Base-by-base conservation (phyloP, 176 grass and related monocot genomes). In the Phragmites australis region DNA sequence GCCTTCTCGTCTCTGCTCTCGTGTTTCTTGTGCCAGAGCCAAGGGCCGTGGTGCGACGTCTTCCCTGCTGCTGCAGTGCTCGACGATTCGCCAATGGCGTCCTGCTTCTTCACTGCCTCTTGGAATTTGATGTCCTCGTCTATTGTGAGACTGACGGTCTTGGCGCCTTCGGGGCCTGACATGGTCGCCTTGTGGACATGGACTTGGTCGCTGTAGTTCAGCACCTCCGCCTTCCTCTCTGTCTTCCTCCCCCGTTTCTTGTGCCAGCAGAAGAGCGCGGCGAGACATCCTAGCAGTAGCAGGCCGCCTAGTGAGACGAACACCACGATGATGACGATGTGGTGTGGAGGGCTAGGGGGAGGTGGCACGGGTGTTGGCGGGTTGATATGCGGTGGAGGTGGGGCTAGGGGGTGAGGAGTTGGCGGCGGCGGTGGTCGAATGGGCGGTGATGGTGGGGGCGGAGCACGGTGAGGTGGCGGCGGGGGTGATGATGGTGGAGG, bases 101-200 rank as follows among this genome's bases (percentile, higher is more conserved):
- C 78, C 7, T 86, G 77, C 76, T 90, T 86, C 71, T 75, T 87
- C 9, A 89, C 49, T 6, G 51, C 71, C 78, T 87, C 93, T 46
- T 90, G 89, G 53, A 88, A 87, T 64, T 69, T 88, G 32, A 94
- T 15, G 53, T 94, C 94, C 74, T 97, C 91, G 22, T 97, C 94
- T 6, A 94, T 51, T 15, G 84, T 54, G 13, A 94, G 31, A 17
- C 69, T 48, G 30, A 72, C 55, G 6, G 60, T 29, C 31, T 87
- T 78, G 37, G 70, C 50, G 14, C 94, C 91, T 4, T 75, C 60
- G 1, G 85, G 82, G 0, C 82, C 84, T 0, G 91, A 70, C 9
- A 86, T 42, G 26, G 82, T 78, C 0, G 74, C 66, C 71, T 88
- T 87, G 66, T 89, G 68, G 44, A 97, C 84, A 41, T 92, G 91